Base-by-base conservation (phyloP, 1,139 yeast species). In the Scheffersomyces quercinus region DNA sequence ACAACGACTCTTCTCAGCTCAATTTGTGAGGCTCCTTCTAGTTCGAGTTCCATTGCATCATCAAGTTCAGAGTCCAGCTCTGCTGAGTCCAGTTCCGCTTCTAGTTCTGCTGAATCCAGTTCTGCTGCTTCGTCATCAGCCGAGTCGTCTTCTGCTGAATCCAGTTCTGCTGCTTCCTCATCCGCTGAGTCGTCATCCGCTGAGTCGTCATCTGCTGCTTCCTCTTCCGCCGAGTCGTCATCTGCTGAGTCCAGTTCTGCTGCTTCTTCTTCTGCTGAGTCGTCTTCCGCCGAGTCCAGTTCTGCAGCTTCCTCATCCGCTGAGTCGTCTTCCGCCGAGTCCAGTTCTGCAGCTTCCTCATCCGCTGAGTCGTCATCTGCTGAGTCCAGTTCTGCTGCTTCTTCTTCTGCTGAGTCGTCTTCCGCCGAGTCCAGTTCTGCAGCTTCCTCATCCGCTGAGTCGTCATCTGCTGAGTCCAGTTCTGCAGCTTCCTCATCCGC, bases 61-160 rank as follows among this genome's bases (percentile, higher is more conserved):
- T 11, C 42, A 33, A 46, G 50, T 36, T 49, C 59, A 29, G 54
- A 51, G 12, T 53, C 48, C 50, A 50, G 58, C 12, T 40, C 44
- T 12, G 53, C 59, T 15, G 48, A 45, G 15, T 40, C 52, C 28
- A 57, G 49, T 29, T 45, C 44, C 13, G 57, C 53, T 13, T 20
- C 24, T 14, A 37, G 44, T 32, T 41, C 50, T 12, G 39, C 53
- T 33, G 34, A 37, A 6, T 43, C 44, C 29, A 36, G 37, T 38
- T 47, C 54, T 24, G 38, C 55, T n/a, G 45, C 52, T 13, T 46
- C 42, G 2, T 29, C 36, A 33, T 13, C 14, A 2, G 48, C 29
- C 29, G 50, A 43, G 10, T 9, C 36, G 3, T 28, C 28, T 13
- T 16, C 28, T 7, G 45, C 50, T 28, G 46, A 36, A 3, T 36